phyloP scores from a whole-genome alignment of 1,284 basidiomycete species.

The Ganoderma sinense region DNA sequence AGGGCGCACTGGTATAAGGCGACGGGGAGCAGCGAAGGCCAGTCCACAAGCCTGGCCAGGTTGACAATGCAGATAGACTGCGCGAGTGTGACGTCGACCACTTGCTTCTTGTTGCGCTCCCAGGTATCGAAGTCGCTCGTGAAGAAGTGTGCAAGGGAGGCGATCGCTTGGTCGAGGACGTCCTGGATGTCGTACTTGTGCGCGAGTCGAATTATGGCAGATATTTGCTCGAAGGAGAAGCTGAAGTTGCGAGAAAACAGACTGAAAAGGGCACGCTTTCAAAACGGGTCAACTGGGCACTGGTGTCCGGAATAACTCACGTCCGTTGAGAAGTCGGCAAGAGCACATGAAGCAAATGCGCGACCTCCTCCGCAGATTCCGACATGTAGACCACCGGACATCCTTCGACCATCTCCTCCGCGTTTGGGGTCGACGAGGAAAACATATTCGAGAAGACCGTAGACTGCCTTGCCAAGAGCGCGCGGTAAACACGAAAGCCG shows the following conservation, averaged over 20 bases:
- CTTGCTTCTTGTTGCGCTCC: neutral
- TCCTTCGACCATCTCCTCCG: slow-evolving; percentile 19
- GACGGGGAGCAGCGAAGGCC: slow-evolving; percentile 7
- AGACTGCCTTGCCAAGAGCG: slow-evolving; percentile 28
- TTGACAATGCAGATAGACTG: slow-evolving; percentile 14
- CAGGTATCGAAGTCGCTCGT: neutral
- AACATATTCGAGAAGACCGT: slow-evolving; percentile 29
- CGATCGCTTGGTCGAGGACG: neutral
- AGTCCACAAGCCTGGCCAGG: slow-evolving; percentile 10
- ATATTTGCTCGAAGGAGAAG: neutral
- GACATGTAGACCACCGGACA: slow-evolving; percentile 24
- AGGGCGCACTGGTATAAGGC: slow-evolving; percentile 14
- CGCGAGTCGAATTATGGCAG: slow-evolving; percentile 4
- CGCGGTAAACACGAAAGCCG: slow-evolving; percentile 26
- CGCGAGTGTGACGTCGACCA: neutral
- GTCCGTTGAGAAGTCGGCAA: neutral
- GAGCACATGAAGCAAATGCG: slow-evolving; percentile 12
- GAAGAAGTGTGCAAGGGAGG: neutral
- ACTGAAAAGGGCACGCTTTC: neutral
- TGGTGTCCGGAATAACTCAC: neutral
- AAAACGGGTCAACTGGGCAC: neutral
- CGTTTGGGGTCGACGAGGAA: slow-evolving; percentile 18
- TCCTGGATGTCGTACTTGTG: neutral
- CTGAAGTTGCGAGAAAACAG: neutral
- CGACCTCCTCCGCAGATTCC: slow-evolving; percentile 20